Percentiles rank a stretch among this genome's conserved stretches.
Conservation (phyloP, 1,284 basidiomycete species). For the Vanrija sp. region DNA sequence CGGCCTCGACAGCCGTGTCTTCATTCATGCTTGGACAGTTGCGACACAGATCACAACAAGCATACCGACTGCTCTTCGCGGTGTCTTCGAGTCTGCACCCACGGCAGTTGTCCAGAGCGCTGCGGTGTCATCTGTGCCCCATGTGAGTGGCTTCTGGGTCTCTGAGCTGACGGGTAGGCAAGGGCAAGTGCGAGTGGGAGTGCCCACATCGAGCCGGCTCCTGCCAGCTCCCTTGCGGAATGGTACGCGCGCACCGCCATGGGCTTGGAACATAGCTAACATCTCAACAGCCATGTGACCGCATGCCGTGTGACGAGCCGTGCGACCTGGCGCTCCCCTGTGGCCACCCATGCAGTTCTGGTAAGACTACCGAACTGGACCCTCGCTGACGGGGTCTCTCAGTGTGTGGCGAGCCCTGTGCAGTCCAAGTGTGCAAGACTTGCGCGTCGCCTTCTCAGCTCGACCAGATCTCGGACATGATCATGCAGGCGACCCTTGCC, state of each 20-base stretch:
- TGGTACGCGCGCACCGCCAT: no score
- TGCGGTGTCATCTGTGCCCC: background rate
- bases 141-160: background rate
- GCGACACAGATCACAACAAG: background rate
- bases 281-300: constrained; percentile 62
- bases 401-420: constrained; percentile 69
- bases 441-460: constrained; percentile 54
- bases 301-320: constrained; percentile 61
- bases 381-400: no score
- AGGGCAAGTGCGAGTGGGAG: constrained; percentile 43
- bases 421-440: constrained; percentile 55
- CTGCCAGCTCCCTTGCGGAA: constrained; percentile 67
- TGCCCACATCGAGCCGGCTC: constrained; percentile 57
- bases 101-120: background rate
- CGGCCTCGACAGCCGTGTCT: no score
- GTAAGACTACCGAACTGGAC: constrained; percentile 44
- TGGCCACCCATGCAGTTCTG: constrained; percentile 65
- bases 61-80: background rate
- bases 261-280: no score
- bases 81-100: background rate
- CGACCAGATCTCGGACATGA: constrained; percentile 57
- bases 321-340: constrained; percentile 56
- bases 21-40: background rate
- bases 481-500: constrained; percentile 55
- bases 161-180: constrained; percentile 1